Evolutionary conservation across 2,329 filamentous ascomycete genomes (phyloP).

Genomic region (Penicillium sp.): DNA sequence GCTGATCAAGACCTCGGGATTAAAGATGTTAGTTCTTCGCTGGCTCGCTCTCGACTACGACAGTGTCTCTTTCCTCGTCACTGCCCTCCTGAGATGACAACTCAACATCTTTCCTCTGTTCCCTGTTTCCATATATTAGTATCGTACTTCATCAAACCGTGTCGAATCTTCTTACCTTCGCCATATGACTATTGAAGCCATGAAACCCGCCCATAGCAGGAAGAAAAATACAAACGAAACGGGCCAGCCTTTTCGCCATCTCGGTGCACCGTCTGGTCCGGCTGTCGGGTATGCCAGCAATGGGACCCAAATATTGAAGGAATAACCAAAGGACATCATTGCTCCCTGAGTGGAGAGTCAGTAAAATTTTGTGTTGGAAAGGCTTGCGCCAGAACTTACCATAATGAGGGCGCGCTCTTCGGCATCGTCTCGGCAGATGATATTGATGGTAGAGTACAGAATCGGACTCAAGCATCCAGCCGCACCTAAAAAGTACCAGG

Average conservation of each 20-base stretch:
- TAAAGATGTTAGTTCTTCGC: background rate
- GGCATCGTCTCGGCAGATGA: conserved; percentile 41
- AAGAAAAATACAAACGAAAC: conserved; percentile 50
- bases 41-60: conserved; percentile 2
- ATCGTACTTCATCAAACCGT: background rate
- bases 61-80: conserved; percentile 17
- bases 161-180: conserved; percentile 11
- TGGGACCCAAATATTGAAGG: conserved; percentile 50
- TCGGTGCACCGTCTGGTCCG: conserved; percentile 44
- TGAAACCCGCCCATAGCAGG: conserved; percentile 43
- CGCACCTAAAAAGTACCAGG: conserved; percentile 47
- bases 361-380: background rate
- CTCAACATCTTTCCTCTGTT: conserved; percentile 8
- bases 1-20: background rate
- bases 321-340: conserved; percentile 52
- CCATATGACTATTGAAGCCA: conserved; percentile 22
- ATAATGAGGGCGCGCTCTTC: conserved; percentile 44
- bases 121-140: conserved; percentile 4
- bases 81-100: background rate
- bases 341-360: conserved; percentile 31
- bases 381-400: conserved; percentile 11
- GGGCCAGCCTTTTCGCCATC: conserved; percentile 53
- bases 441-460: conserved; percentile 48
- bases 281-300: conserved; percentile 47
- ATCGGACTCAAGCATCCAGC: conserved; percentile 45